These are phyloP conservation scores for Tulasnella sp. DNA, from an alignment of 768 basidiomycete species.

Conservation along the genomic window DNA sequence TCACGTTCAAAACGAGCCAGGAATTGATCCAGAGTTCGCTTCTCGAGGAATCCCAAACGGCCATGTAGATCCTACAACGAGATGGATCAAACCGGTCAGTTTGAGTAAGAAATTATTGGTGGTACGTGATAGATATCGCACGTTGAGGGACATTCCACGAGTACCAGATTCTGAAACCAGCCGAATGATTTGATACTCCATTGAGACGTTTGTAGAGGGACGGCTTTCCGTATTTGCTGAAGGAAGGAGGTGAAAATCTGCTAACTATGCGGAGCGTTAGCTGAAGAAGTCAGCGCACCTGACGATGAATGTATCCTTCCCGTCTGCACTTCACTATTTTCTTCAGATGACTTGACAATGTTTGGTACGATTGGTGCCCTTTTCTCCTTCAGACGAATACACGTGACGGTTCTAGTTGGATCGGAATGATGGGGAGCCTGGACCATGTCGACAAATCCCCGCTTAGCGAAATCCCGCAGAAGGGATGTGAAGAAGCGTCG, in stretches of 20 bases:
- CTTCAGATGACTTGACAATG: constrained; percentile 34
- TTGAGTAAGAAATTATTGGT: background rate
- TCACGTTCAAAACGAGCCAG: constrained; percentile 55
- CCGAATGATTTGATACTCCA: constrained; percentile 72
- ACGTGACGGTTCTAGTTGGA: constrained; percentile 39
- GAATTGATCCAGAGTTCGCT: constrained; percentile 72
- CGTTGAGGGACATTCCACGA: constrained; percentile 21
- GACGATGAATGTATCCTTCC: constrained; percentile 26
- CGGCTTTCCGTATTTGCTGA: background rate
- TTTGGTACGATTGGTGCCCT: constrained; percentile 28
- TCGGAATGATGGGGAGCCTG: constrained; percentile 48
- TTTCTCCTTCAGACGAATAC: constrained; percentile 46
- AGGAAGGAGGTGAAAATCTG: background rate
- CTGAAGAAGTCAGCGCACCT: too few relatives aligned
- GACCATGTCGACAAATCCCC: constrained; percentile 65
- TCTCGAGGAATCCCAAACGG: constrained; percentile 59
- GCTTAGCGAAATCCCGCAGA: constrained; percentile 58
- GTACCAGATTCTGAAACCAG: constrained; percentile 57
- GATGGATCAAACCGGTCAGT: background rate
- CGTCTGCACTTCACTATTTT: constrained; percentile 29
- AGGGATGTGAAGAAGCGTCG: constrained; percentile 74
- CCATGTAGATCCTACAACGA: constrained; percentile 46
- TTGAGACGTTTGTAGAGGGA: constrained; percentile 40
- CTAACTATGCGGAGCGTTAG: too few relatives aligned
- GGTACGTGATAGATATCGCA: background rate